Conservation (phyloP, 2,329 filamentous ascomycete species). For the Arthrobotrys musiformis region DNA sequence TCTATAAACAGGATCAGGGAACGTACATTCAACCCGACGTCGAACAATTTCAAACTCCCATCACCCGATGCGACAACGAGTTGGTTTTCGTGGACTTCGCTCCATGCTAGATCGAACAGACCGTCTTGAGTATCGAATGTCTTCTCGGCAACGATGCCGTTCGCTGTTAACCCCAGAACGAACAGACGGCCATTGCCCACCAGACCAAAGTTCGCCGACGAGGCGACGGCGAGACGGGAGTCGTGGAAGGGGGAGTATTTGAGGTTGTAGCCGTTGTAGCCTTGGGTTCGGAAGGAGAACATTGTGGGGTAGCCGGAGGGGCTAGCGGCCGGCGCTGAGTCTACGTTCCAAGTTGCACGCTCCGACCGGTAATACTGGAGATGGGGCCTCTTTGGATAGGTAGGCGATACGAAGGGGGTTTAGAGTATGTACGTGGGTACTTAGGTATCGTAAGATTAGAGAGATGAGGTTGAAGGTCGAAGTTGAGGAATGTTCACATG, state of each 20-base stretch:
- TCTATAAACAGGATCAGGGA: neutral
- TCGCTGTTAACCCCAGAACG: constrained; percentile 81
- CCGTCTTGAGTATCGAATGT: constrained; percentile 98
- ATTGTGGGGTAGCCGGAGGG: constrained; percentile 65
- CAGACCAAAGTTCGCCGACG: constrained; percentile 94
- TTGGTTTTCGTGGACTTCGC: constrained; percentile 95
- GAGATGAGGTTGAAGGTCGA: constrained; percentile 3
- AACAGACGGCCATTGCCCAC: constrained; percentile 94
- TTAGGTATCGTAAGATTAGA: neutral
- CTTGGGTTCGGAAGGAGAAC: constrained; percentile 93
- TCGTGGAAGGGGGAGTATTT: constrained; percentile 99
- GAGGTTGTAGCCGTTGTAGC: constrained; percentile 94
- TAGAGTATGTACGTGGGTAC: too few species aligned
- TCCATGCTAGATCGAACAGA: constrained; percentile 94
- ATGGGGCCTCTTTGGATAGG: neutral
- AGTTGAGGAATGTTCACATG: constrained; percentile 7
- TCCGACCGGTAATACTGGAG: neutral
- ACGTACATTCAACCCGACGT: constrained; percentile 73
- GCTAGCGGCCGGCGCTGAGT: neutral
- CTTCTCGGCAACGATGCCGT: constrained; percentile 86
- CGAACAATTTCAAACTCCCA: constrained; percentile 93
- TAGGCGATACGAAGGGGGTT: neutral
- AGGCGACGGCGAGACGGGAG: constrained; percentile 87
- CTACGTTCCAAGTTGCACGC: neutral
- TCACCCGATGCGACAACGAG: constrained; percentile 89